Evolutionary conservation across 345 rosid species (phyloP), one percentile per base, ranked within the genome.

Genomic region (Bruguiera parviflora): DNA sequence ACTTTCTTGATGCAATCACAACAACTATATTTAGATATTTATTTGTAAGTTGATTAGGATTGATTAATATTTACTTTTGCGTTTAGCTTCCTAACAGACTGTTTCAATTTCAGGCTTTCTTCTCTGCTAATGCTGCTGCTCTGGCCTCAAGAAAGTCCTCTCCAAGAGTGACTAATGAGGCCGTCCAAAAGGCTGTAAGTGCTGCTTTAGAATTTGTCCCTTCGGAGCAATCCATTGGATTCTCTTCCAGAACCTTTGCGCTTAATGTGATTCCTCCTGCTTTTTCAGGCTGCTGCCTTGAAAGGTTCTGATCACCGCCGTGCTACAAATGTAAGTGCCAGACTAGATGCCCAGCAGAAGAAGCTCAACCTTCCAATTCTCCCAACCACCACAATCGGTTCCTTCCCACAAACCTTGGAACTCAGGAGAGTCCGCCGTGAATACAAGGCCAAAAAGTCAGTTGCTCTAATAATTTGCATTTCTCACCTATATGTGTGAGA

Each of bases 401-500:
- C 98, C 73, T 91, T 94, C 85, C 97, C 98, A 63, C 98, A 94
- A 74, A 94, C 97, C 18, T 52, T 85, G 47, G 97, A 91, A 69
- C 95, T 94, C 76, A 89, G 98, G 83, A 94, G 91, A 70, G 96
- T 94, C 67, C 98, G 98, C 81, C 97, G 98, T 79, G 98, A 91
- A 71, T 94, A 87, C 88, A 94, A 94, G 83, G 98, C 98, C 33
- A 94, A 94, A 64, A 94, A 94, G 98, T 86, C 74, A 81, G 94
- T 73, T 20, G 33, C 61, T 70, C 18, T 57, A 57, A 22, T 33
- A 49, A 62, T 0, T 33, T 61, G 20, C 16, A 5, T 64, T 28
- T 31, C 70, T 72, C 32, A 67, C 28, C 46, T 70, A 0, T 35
- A 25, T 8, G 21, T 32, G 4, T 3, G 33, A 61, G 37, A 67